A percentile compares a stretch with the other conserved stretches of the same genome.
Conservation (phyloP, 352 stramenopile genomes). For the Phytophthora chlamydospora region DNA sequence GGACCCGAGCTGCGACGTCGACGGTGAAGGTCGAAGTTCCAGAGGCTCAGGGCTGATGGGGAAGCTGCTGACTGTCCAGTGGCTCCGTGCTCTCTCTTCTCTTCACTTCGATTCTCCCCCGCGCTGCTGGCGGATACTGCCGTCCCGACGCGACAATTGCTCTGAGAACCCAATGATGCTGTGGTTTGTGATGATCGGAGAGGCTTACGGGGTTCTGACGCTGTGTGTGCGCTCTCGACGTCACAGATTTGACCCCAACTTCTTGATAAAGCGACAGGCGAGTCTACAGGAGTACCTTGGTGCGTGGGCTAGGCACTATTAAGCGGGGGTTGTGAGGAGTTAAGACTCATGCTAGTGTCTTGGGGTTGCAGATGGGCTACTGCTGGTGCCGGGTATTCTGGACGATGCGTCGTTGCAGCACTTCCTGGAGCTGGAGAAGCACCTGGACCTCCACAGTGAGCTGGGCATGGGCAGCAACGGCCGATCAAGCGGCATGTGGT, state of each 20-base stretch:
- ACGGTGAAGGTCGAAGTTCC: slow-evolving; percentile 26
- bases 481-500: slow-evolving; percentile 52
- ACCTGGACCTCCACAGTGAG: slow-evolving; percentile 70
- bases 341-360: background rate
- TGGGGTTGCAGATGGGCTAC: slow-evolving; percentile 44
- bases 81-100: slow-evolving; percentile 2
- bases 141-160: slow-evolving; percentile 13
- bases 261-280: slow-evolving; percentile 75
- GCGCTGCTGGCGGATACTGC: slow-evolving; percentile 4
- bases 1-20: slow-evolving; percentile 14
- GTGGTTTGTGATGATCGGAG: background rate
- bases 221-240: slow-evolving; percentile 6
- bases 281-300: slow-evolving; percentile 80
- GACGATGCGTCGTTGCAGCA: slow-evolving; percentile 79
- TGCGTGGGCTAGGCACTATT: slow-evolving; percentile 18
- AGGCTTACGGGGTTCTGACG: slow-evolving; percentile 2
- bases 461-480: slow-evolving; percentile 53
- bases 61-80: background rate
- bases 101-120: slow-evolving; percentile 11
- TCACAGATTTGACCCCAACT: slow-evolving; percentile 83
- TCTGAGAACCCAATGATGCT: slow-evolving; percentile 42
- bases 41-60: slow-evolving; percentile 4
- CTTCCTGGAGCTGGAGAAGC: slow-evolving; percentile 83
- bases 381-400: slow-evolving; percentile 75
- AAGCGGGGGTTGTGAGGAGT: background rate